phyloP scores from a whole-genome alignment of 2,329 filamentous ascomycete genomes.

The Hymenoscyphus albidus region DNA sequence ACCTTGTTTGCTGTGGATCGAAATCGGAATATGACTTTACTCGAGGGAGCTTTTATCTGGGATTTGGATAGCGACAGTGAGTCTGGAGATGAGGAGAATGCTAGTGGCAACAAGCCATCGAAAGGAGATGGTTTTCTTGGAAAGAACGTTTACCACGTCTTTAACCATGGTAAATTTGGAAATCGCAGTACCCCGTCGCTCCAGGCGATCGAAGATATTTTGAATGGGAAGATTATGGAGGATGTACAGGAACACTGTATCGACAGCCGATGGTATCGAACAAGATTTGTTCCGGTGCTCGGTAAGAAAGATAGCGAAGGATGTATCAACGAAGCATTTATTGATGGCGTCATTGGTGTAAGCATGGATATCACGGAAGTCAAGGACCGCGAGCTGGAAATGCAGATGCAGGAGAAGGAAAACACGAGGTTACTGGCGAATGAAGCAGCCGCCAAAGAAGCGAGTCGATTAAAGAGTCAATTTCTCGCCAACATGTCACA shows the following conservation, averaged over 20 bases:
- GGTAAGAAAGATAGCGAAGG: constrained; percentile 52
- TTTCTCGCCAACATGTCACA: constrained; percentile 82
- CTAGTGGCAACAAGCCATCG: constrained; percentile 16
- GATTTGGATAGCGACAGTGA: constrained; percentile 33
- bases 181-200: constrained; percentile 43
- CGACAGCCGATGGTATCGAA: constrained; percentile 64
- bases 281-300: constrained; percentile 64
- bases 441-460: constrained; percentile 72
- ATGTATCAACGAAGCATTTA: constrained; percentile 45
- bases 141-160: constrained; percentile 60
- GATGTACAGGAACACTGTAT: constrained; percentile 55
- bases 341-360: constrained; percentile 74
- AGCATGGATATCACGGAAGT: constrained; percentile 76
- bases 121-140: constrained; percentile 45
- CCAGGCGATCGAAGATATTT: constrained; percentile 58
- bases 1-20: constrained; percentile 71
- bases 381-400: constrained; percentile 58
- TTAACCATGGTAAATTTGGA: constrained; percentile 39
- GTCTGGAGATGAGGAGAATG: constrained; percentile 36
- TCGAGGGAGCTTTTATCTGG: constrained; percentile 65
- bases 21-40: constrained; percentile 58
- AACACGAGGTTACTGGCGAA: constrained; percentile 70
- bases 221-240: constrained; percentile 56
- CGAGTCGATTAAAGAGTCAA: constrained; percentile 74
- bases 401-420: constrained; percentile 62